Conservation (phyloP, 306 rosid species). For the Quercus robur region DNA sequence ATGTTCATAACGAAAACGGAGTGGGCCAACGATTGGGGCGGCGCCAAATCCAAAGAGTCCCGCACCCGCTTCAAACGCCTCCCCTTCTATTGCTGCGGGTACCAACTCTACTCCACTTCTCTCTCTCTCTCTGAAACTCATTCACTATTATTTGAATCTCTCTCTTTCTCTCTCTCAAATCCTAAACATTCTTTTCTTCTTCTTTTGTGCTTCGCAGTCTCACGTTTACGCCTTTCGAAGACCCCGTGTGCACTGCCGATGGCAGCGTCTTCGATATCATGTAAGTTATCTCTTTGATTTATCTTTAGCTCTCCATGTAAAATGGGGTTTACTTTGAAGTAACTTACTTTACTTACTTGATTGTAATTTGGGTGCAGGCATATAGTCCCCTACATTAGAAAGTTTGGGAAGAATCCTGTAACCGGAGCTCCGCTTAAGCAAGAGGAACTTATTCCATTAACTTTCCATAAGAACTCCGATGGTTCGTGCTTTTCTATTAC, state of each 20-base stretch:
- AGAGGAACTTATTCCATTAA: slow-evolving; percentile 75
- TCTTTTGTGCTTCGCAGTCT: slow-evolving; percentile 39
- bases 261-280: slow-evolving; percentile 73
- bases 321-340: background rate
- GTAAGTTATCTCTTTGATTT: slow-evolving; percentile 18
- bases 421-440: slow-evolving; percentile 72
- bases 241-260: slow-evolving; percentile 84
- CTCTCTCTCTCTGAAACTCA: background rate
- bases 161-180: background rate
- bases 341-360: background rate
- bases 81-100: slow-evolving; percentile 98
- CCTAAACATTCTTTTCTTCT: background rate
- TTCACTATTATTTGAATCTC: background rate
- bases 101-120: background rate
- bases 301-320: background rate
- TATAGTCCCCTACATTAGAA: slow-evolving; percentile 72
- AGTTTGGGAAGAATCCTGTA: slow-evolving; percentile 88
- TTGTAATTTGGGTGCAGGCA: slow-evolving; percentile 48
- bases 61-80: slow-evolving; percentile 86
- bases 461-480: slow-evolving; percentile 87
- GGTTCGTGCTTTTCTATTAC: slow-evolving; percentile 37
- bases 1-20: slow-evolving; percentile 95
- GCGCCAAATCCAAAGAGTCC: slow-evolving; percentile 73
- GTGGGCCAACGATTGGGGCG: slow-evolving; percentile 99
- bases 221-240: slow-evolving; percentile 83